Evolutionary conservation across 768 basidiomycete genomes (phyloP).

Genomic region (Sarcodon aspratus): DNA sequence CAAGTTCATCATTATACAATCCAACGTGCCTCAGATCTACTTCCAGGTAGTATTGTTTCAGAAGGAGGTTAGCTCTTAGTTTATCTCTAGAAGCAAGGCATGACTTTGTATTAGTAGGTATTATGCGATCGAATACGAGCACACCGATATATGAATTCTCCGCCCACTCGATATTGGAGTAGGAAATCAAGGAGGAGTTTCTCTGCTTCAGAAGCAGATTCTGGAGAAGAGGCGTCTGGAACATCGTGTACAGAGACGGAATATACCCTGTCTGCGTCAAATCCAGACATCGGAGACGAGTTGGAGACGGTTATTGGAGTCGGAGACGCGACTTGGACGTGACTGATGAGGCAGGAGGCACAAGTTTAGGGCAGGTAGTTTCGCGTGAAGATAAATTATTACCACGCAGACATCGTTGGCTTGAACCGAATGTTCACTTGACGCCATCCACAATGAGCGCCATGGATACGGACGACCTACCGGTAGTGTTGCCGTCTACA

Average conservation of each 20-base stretch:
- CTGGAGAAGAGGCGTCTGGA: conserved; percentile 42
- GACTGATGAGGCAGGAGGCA: not conserved
- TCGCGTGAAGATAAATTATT: conserved; percentile 2
- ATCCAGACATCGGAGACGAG: conserved; percentile 61
- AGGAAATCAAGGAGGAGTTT: conserved; percentile 78
- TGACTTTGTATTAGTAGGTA: not conserved
- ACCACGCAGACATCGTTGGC: not conserved
- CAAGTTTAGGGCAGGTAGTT: conserved; percentile 6
- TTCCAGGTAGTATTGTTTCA: conserved; percentile 68
- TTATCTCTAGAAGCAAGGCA: conserved; percentile 50
- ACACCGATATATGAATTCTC: conserved; percentile 87
- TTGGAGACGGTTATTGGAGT: not conserved
- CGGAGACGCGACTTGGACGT: conserved; percentile 1
- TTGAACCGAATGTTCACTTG: not conserved
- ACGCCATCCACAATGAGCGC: conserved; percentile 27
- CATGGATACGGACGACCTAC: conserved; percentile 72
- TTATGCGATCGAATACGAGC: conserved; percentile 8
- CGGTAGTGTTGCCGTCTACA: conserved; percentile 62
- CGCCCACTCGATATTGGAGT: conserved; percentile 77
- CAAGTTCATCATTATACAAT: conserved; percentile 89
- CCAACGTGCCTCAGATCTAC: conserved; percentile 38
- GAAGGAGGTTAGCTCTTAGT: conserved; percentile 75
- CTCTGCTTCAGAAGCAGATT: conserved; percentile 73
- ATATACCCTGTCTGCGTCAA: conserved; percentile 74
- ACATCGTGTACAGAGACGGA: conserved; percentile 69